These are phyloP conservation scores for Aspergillus hancockii DNA, from an alignment of 495 filamentous ascomycete species.

Conservation along the genomic window DNA sequence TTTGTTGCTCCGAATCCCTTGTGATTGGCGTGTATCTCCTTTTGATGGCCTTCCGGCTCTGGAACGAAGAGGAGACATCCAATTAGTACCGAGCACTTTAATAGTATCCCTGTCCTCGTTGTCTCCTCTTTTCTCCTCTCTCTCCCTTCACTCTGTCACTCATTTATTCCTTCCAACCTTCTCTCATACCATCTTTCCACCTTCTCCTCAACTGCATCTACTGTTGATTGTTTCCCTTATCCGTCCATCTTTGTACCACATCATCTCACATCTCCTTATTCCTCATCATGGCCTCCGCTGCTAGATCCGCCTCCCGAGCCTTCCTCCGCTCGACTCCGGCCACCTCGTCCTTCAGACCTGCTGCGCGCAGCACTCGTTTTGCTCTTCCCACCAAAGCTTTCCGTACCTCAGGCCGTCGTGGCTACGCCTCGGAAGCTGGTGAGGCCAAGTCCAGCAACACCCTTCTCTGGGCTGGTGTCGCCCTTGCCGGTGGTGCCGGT, in stretches of 20 bases:
- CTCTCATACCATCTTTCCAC: slow-evolving; percentile 22
- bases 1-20: not conserved
- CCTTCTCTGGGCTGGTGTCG: slow-evolving; percentile 57
- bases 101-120: slow-evolving; percentile 20
- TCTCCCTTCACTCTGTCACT: slow-evolving; percentile 5
- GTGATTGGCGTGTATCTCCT: slow-evolving; percentile 23
- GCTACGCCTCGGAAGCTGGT: slow-evolving; percentile 71
- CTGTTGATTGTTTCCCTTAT: slow-evolving; percentile 19
- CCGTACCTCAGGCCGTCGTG: slow-evolving; percentile 66
- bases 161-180: slow-evolving; percentile 1
- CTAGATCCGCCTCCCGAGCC: slow-evolving; percentile 51
- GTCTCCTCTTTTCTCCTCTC: slow-evolving; percentile 14
- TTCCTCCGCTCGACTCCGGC: slow-evolving; percentile 51
- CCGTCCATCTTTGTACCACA: slow-evolving; percentile 14
- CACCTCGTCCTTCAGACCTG: slow-evolving; percentile 47
- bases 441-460: slow-evolving; percentile 52
- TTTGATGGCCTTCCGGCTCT: slow-evolving; percentile 6
- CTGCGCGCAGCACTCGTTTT: slow-evolving; percentile 57
- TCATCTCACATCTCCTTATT: slow-evolving; percentile 10
- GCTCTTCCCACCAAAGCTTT: slow-evolving; percentile 61
- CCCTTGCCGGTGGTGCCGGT: slow-evolving; percentile 63
- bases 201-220: slow-evolving; percentile 20
- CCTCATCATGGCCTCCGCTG: slow-evolving; percentile 57
- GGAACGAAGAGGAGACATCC: not conserved
- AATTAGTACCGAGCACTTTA: slow-evolving; percentile 5